These are phyloP conservation scores for Zygosaccharomyces sapae DNA, from an alignment of 1,139 yeast species.

Conservation along the genomic window DNA sequence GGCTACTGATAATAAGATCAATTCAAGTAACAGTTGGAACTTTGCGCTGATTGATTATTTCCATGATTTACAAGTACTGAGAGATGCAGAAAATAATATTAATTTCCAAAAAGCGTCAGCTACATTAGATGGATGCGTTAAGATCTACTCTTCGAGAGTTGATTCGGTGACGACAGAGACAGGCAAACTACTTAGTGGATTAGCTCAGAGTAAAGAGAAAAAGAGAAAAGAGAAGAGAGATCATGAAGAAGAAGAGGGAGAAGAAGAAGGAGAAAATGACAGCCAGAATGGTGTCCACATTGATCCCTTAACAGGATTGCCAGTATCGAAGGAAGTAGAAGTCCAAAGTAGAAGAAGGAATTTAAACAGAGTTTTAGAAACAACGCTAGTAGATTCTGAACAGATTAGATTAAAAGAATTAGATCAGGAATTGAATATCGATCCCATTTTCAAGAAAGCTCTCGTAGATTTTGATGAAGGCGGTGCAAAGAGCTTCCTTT, in stretches of 20 bases:
- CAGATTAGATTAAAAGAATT: slow-evolving; percentile 61
- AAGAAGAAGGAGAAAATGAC: slow-evolving; percentile 27
- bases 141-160: slow-evolving; percentile 77
- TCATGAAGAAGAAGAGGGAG: slow-evolving; percentile 40
- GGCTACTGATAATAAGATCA: slow-evolving; percentile 80
- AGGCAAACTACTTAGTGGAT: slow-evolving; percentile 75
- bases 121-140: slow-evolving; percentile 80
- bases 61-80: slow-evolving; percentile 35
- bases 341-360: slow-evolving; percentile 33
- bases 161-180: slow-evolving; percentile 92
- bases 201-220: slow-evolving; percentile 36
- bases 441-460: slow-evolving; percentile 84
- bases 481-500: slow-evolving; percentile 78
- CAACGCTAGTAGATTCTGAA: slow-evolving; percentile 54
- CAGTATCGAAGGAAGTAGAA: slow-evolving; percentile 34
- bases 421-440: slow-evolving; percentile 75
- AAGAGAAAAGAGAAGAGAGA: slow-evolving; percentile 27
- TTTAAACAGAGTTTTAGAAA: slow-evolving; percentile 45
- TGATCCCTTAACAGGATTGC: slow-evolving; percentile 36
- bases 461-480: slow-evolving; percentile 94
- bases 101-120: slow-evolving; percentile 71
- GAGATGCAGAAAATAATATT: slow-evolving; percentile 36
- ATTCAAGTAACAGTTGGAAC: slow-evolving; percentile 68
- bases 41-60: slow-evolving; percentile 86
- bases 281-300: slow-evolving; percentile 33